phyloP scores from a whole-genome alignment of 2,329 filamentous ascomycete genomes.

The Shiraia sp. region DNA sequence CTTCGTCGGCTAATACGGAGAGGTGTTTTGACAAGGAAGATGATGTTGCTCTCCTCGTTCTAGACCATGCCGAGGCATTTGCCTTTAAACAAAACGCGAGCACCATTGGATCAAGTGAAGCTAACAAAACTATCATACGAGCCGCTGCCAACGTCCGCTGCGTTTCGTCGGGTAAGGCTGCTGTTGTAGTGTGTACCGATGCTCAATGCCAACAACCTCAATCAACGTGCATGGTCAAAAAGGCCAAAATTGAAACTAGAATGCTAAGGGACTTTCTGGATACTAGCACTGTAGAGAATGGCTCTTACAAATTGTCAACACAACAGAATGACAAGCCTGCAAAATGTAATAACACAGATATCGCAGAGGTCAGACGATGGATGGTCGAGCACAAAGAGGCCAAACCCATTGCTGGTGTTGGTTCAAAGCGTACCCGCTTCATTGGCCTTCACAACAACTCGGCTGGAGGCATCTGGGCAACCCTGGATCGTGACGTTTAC shows the following conservation, averaged over 20 bases:
- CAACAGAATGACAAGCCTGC: neutral
- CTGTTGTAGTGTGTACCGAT: constrained; percentile 29
- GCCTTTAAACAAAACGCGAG: constrained; percentile 50
- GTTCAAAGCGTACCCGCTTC: constrained; percentile 54
- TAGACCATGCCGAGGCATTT: constrained; percentile 54
- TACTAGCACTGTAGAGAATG: constrained; percentile 19
- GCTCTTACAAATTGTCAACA: constrained; percentile 5
- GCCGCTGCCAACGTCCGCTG: constrained; percentile 42
- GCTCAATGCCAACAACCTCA: constrained; percentile 15
- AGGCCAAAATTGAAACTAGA: constrained; percentile 48
- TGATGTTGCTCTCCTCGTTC: constrained; percentile 48
- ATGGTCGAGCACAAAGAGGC: constrained; percentile 50
- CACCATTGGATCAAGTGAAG: constrained; percentile 49
- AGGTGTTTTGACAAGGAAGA: constrained; percentile 37
- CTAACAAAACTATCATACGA: constrained; percentile 31
- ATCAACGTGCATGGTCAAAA: constrained; percentile 21
- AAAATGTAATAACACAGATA: constrained; percentile 9
- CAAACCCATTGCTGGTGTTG: constrained; percentile 51
- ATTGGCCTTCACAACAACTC: constrained; percentile 51
- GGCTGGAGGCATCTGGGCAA: constrained; percentile 51
- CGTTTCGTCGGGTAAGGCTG: constrained; percentile 38
- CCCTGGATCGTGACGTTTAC: constrained; percentile 52
- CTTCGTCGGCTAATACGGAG: constrained; percentile 26
- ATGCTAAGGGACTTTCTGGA: constrained; percentile 47
- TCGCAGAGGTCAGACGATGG: constrained; percentile 46